phyloP scores from a whole-genome alignment of 306 rosid species.

The Vicia villosa region DNA sequence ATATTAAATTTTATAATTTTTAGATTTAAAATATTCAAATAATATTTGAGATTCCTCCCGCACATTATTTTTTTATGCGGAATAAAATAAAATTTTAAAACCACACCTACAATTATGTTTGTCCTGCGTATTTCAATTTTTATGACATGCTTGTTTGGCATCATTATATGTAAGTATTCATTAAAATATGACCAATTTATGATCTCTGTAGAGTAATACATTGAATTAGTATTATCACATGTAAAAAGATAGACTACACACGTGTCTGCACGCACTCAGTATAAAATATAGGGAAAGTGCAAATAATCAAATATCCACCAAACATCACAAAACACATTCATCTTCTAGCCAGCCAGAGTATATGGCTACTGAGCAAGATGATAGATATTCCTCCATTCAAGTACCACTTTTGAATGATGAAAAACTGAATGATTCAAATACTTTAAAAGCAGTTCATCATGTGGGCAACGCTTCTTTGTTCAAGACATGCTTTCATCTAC shows the following conservation, averaged over 20 bases:
- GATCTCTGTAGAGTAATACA: too few relatives aligned
- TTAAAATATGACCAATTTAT: too few relatives aligned
- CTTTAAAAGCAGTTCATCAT: not conserved
- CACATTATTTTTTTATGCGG: too few relatives aligned
- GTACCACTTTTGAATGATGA: conserved; percentile 36
- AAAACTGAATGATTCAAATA: not conserved
- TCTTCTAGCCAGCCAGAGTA: not conserved
- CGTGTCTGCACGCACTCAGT: conserved; percentile 7
- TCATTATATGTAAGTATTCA: too few relatives aligned
- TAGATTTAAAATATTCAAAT: too few relatives aligned
- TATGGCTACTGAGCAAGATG: conserved; percentile 28
- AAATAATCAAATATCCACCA: not conserved
- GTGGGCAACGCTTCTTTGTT: conserved; percentile 30
- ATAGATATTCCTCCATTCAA: conserved; percentile 2
- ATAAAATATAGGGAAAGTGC: not conserved
- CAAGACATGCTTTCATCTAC: conserved; percentile 45
- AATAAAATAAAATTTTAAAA: too few relatives aligned
- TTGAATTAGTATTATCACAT: too few relatives aligned
- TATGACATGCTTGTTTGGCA: too few relatives aligned
- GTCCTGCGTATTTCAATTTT: too few relatives aligned
- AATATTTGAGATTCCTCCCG: too few relatives aligned
- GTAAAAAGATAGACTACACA: not conserved
- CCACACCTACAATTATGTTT: too few relatives aligned
- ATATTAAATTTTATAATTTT: too few relatives aligned
- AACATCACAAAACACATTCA: not conserved